Evolutionary conservation across 495 filamentous ascomycete genomes (phyloP), one percentile per base, ranked within the genome.

Genomic region (Chaetomidium leptoderma): DNA sequence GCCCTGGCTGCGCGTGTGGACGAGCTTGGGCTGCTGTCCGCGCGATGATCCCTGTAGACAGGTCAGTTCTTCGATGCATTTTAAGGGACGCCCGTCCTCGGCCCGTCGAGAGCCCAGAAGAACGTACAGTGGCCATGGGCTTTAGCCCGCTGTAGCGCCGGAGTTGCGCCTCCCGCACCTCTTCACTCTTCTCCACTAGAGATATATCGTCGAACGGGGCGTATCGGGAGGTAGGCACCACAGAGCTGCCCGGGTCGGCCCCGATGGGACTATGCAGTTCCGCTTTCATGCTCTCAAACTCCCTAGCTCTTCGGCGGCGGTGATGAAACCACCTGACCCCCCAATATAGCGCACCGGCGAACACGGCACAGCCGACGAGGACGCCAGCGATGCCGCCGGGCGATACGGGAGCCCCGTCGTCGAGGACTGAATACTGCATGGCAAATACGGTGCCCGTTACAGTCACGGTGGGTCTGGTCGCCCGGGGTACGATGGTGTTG

Each of bases 311-410:
- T 26, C 43, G 24, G 11, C 13, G 7, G 11, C 42, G 19, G 7
- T n/a, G 8, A 10, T 6, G 16, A 4, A 6, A 29, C 29, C 11
- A 7, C 30, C 4, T 21, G 46, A 2, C 10, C 5, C 16, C 29
- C 17, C 46, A 7, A 17, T 17, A 3, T 0, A 63, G 44, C 10
- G 58, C n/a, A 4, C 59, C 48, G 23, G 37, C 21, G 0, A 42
- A 17, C 6, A 39, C 6, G n/a, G 23, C 33, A 4, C 11, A 17
- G 23, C 57, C 60, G 10, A 67, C 46, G 29, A 55, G 45, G 27
- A 54, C 57, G 24, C 65, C 62, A 11, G 62, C 65, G 29, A 63
- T 57, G 10, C 49, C 57, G 11, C 60, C 65, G 2, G 53, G 10
- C 2, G 63, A 61, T 6, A 61, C 43, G 14, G 2, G 1, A 3